phyloP scores from a whole-genome alignment of 1,139 yeast genomes.

The Protomyces arabidopsidicola region DNA sequence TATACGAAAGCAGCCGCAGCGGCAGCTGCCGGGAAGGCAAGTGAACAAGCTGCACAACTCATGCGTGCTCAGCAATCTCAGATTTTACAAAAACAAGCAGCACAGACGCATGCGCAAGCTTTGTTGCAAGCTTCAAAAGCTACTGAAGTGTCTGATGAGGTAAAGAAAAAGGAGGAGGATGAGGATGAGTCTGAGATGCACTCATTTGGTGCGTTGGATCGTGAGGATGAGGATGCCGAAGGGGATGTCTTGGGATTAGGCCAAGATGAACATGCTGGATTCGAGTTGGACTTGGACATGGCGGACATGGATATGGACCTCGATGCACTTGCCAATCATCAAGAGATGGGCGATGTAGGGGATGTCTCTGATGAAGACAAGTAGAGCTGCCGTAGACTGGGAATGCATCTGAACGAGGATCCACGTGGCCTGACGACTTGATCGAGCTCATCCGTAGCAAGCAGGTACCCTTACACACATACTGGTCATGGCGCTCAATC shows the following conservation, averaged over 20 bases:
- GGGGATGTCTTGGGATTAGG: neutral
- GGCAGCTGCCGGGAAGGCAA: neutral
- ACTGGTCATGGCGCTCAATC: constrained; percentile 4
- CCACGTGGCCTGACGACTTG: no score
- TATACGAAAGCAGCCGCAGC: neutral
- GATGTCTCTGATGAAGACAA: neutral
- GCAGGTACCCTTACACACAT: no score
- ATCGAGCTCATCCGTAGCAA: no score
- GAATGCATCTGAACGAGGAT: no score
- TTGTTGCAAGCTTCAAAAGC: constrained; percentile 7
- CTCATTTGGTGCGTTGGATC: neutral
- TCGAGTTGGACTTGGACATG: constrained; percentile 7
- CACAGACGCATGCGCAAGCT: constrained; percentile 7
- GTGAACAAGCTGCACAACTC: constrained; percentile 14
- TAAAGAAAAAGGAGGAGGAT: neutral
- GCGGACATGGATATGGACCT: constrained; percentile 14
- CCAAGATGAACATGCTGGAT: neutral
- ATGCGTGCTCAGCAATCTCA: constrained; percentile 21
- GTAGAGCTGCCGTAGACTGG: neutral
- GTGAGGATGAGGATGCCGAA: neutral
- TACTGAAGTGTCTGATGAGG: neutral
- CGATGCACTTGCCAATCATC: constrained; percentile 1
- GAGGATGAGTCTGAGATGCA: neutral
- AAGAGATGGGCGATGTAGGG: neutral
- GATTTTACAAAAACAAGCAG: constrained; percentile 18